phyloP scores from a whole-genome alignment of 148 eudicot species.

The Rhododendron henanense region DNA sequence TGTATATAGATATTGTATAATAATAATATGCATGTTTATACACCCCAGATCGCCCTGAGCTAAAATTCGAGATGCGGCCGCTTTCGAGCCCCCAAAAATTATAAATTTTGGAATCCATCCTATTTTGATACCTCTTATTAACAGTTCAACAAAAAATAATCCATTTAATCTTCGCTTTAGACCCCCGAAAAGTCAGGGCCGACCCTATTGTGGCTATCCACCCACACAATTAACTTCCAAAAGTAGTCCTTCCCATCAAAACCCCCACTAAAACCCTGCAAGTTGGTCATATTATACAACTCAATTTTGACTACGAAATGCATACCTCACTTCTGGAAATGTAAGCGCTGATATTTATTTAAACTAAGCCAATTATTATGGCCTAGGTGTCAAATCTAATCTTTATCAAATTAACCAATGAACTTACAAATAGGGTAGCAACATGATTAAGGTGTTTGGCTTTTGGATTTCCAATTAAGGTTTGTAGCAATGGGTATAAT shows the following conservation, averaged over 20 bases:
- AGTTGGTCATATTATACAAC: background rate
- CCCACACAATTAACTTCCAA: background rate
- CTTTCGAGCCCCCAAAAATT: no score
- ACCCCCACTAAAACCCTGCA: background rate
- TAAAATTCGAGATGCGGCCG: no score
- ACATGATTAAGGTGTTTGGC: background rate
- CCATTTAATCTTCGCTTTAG: no score
- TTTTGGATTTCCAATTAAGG: background rate
- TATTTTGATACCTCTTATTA: no score
- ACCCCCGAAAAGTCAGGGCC: no score
- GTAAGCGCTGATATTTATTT: background rate
- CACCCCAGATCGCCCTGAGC: no score
- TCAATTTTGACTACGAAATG: background rate
- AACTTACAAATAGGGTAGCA: background rate
- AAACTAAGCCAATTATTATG: background rate
- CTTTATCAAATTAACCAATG: background rate
- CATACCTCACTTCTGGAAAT: background rate
- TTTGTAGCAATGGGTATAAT: background rate
- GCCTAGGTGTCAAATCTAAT: constrained; percentile 1
- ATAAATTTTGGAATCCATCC: no score
- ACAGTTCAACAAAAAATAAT: no score
- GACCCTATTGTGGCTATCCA: background rate
- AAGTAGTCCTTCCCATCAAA: background rate
- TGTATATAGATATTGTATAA: no score
- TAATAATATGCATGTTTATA: no score